Evolutionary conservation across 2,329 filamentous ascomycete genomes (phyloP).

Genomic region (Colletotrichum caudatum): DNA sequence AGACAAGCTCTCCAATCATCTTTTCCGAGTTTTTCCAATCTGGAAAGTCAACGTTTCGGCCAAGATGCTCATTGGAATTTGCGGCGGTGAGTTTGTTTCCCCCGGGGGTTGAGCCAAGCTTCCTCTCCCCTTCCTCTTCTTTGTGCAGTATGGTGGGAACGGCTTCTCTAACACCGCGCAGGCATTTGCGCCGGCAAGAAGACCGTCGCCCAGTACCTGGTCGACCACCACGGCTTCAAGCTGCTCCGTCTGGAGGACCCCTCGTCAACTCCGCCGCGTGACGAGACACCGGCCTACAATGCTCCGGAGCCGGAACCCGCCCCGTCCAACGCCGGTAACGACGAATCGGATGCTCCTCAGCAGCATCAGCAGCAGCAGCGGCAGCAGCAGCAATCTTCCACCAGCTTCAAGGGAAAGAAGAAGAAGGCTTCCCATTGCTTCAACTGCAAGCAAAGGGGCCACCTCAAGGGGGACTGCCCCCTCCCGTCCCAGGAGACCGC

Average conservation of each 20-base stretch:
- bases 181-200: constrained; percentile 95
- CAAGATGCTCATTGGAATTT: constrained; percentile 81
- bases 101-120: constrained; percentile 28
- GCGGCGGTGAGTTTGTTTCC: constrained; percentile 68
- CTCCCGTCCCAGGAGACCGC: constrained; percentile 11
- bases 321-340: not conserved
- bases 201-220: constrained; percentile 88
- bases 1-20: not conserved
- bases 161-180: constrained; percentile 51
- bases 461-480: constrained; percentile 20
- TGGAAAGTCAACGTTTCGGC: not conserved
- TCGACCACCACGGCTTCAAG: constrained; percentile 85
- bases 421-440: constrained; percentile 11
- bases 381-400: not conserved
- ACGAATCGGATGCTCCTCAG: not conserved
- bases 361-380: not conserved
- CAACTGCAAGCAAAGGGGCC: constrained; percentile 25
- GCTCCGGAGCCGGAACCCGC: constrained; percentile 14
- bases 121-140: not conserved
- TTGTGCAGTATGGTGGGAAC: not conserved
- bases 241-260: constrained; percentile 69
- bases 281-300: constrained; percentile 24
- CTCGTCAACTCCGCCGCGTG: constrained; percentile 3
- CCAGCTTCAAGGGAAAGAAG: constrained; percentile 19
- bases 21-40: not conserved